Base-by-base conservation (phyloP, 257 asterid genomes). In the Scutellaria galericulata region DNA sequence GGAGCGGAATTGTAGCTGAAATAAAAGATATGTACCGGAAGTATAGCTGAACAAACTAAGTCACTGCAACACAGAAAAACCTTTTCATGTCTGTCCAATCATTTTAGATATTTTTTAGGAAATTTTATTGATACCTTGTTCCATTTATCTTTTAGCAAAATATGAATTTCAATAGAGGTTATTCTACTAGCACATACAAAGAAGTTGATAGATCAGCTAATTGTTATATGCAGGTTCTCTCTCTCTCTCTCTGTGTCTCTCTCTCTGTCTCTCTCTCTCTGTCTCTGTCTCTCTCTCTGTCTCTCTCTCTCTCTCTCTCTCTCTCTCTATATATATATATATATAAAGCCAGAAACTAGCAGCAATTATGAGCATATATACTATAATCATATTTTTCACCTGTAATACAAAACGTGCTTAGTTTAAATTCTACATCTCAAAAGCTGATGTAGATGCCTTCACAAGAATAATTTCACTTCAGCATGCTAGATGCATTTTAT, bases 381-480 rank as follows among this genome's bases (percentile, higher is more conserved):
- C 10, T 31, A 31, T 13, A 18, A 6, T 15, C 71, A 10, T 10
- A 10, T 57, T 11, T 40, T 57, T 44, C 56, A 44, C 18, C 47
- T 35, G 42, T 56, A 42, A 24, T 8, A 18, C 6, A 70, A 7
- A 13, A 4, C 27, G n/a, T 42, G 40, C 41, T n/a, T 31, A 46
- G 48, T 31, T 12, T 47, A 9, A 15, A 45, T 48, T 48, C 5
- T 12, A 48, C 55, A 65, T 5, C 13, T 24, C 45, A 39, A 27
- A 45, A 20, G 61, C 11, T 3, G n/a, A 2, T 9, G 35, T 11
- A 15, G 15, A 14, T 35, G 31, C n/a, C 47, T 68, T 61, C 13
- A 1, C 66, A 75, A 6, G 44, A 55, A 55, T 20, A 66, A 7
- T 62, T 14, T 14, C 45, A 50, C 51, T 52, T 74, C 15, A 50